These are phyloP conservation scores for Tremella fuciformis DNA, from an alignment of 768 basidiomycete species.

Conservation along the genomic window DNA sequence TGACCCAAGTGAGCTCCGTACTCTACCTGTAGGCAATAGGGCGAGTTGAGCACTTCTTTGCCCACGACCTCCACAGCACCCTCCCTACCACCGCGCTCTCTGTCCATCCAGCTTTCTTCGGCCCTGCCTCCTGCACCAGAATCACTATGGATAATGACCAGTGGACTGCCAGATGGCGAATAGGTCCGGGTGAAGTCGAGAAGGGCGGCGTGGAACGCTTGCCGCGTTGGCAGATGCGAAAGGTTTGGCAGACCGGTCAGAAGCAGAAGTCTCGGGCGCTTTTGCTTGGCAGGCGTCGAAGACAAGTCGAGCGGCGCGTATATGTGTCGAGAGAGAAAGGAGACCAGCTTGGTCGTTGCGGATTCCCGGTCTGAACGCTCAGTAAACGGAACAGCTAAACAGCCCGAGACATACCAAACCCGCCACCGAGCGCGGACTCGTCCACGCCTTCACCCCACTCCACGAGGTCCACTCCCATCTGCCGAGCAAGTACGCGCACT, in stretches of 20 bases:
- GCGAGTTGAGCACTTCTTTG: conserved; percentile 64
- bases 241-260: conserved; percentile 91
- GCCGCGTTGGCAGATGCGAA: conserved; percentile 66
- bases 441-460: conserved; percentile 78
- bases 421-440: conserved; percentile 55
- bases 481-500: conserved; percentile 67
- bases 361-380: conserved; percentile 52
- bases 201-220: conserved; percentile 69
- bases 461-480: conserved; percentile 72
- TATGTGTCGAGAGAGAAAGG: conserved; percentile 63
- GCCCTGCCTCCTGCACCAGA: conserved; percentile 71
- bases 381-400: conserved; percentile 1
- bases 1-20: conserved; percentile 52
- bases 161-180: conserved; percentile 56
- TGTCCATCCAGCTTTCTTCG: conserved; percentile 57
- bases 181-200: conserved; percentile 58
- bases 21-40: conserved; percentile 77
- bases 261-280: conserved; percentile 64
- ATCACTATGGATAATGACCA: conserved; percentile 81
- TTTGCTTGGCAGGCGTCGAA: conserved; percentile 3
- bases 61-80: conserved; percentile 66
- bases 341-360: conserved; percentile 63
- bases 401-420: conserved; percentile 39
- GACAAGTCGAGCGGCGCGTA: conserved; percentile 36
- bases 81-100: conserved; percentile 56